Percentiles rank a stretch among this genome's conserved stretches.
These are phyloP conservation scores for Penicillium ochrochloron DNA, from an alignment of 495 filamentous ascomycete species.

Conservation along the genomic window DNA sequence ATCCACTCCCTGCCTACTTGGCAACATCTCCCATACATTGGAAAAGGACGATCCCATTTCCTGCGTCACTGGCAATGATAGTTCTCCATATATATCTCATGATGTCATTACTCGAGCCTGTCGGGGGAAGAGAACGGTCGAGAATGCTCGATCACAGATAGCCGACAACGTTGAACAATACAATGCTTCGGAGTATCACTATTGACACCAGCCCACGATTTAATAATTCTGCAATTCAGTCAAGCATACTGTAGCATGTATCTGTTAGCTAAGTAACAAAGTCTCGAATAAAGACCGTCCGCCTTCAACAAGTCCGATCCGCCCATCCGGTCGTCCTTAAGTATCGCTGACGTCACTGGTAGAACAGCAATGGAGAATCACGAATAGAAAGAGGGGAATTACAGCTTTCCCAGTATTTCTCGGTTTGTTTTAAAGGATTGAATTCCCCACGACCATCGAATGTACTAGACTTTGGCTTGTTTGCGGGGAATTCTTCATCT, in stretches of 20 bases:
- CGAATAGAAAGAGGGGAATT: constrained; percentile 6
- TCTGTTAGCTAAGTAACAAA: background rate
- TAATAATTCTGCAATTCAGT: background rate
- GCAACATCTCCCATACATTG: constrained; percentile 3
- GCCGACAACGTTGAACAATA: constrained; percentile 5
- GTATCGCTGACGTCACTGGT: constrained; percentile 29
- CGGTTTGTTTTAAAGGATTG: background rate
- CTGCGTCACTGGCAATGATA: constrained; percentile 17
- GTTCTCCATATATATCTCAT: constrained; percentile 14
- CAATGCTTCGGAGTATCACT: background rate
- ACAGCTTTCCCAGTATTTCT: background rate
- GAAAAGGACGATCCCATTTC: background rate
- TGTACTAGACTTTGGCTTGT: background rate
- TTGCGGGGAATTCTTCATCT: background rate
- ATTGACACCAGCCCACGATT: background rate
- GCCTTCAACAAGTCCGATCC: background rate
- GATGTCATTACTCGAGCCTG: constrained; percentile 19
- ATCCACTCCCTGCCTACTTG: background rate
- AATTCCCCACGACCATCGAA: background rate
- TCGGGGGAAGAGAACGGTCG: background rate
- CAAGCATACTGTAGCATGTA: background rate
- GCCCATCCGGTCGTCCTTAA: constrained; percentile 12
- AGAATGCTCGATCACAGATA: constrained; percentile 3
- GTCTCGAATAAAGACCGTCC: background rate
- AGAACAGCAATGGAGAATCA: background rate